Conservation (phyloP, 2,329 filamentous ascomycete species). For the Ophiobolus disseminans region DNA sequence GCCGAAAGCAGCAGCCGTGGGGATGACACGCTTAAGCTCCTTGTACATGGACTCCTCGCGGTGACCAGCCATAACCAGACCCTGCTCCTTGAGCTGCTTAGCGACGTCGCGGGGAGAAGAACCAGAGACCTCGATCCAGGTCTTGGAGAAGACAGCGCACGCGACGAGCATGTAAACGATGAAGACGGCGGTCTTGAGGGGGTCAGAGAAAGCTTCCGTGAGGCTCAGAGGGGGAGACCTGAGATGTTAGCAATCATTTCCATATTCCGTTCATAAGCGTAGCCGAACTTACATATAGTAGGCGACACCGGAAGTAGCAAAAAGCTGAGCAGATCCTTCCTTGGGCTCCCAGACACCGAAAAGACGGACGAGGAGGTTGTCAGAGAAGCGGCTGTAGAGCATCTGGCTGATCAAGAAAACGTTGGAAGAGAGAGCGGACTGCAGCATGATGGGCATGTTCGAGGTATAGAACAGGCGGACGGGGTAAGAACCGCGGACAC, state of each 20-base stretch:
- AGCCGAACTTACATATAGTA: conserved; percentile 83
- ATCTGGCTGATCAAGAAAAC: conserved; percentile 99
- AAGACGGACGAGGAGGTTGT: conserved; percentile 97
- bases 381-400: conserved; percentile 98
- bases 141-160: conserved; percentile 99
- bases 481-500: conserved; percentile 96
- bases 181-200: conserved; percentile 95
- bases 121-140: conserved; percentile 99
- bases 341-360: conserved; percentile 98
- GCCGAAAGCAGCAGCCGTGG: conserved; percentile 96
- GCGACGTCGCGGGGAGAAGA: conserved; percentile 97
- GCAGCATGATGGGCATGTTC: conserved; percentile 99
- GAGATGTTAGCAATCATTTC: too few species aligned
- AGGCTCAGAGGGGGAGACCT: conserved; percentile 92
- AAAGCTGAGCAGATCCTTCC: conserved; percentile 94
- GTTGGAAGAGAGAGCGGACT: conserved; percentile 98
- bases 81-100: conserved; percentile 99
- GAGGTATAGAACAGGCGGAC: conserved; percentile 99
- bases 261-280: not conserved
- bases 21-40: conserved; percentile 99
- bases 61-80: conserved; percentile 98
- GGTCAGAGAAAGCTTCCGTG: conserved; percentile 94
- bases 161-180: conserved; percentile 97
- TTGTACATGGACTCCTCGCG: conserved; percentile 99
- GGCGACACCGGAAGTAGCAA: conserved; percentile 88